Evolutionary conservation across 139 green algal species (phyloP).

Genomic region (Astrephomene gubernaculifera): DNA sequence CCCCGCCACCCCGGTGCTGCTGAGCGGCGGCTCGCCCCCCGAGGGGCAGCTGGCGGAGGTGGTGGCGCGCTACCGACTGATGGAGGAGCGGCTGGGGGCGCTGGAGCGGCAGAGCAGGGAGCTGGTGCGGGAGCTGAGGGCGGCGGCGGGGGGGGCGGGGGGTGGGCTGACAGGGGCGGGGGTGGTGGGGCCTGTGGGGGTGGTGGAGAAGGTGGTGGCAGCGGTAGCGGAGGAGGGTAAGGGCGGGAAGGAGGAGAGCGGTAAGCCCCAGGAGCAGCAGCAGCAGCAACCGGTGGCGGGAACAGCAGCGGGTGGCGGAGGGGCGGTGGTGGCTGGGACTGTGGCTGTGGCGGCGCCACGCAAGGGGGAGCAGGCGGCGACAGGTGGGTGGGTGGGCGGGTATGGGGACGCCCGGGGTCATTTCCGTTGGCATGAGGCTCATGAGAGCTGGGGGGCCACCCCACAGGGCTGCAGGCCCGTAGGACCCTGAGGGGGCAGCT

Average conservation of each 20-base stretch:
- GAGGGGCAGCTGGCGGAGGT: too few species aligned
- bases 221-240: background rate
- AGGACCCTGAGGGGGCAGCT: background rate
- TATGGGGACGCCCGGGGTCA: background rate
- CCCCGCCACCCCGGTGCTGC: background rate
- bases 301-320: background rate
- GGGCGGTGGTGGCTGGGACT: too few species aligned
- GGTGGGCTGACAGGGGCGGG: background rate
- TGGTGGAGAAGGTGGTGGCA: background rate
- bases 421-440: background rate
- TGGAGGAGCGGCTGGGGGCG: slow-evolving; percentile 16
- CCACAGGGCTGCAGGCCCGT: background rate
- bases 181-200: background rate
- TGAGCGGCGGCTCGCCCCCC: too few species aligned
- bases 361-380: slow-evolving; percentile 22
- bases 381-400: background rate
- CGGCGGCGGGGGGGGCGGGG: too few species aligned
- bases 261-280: too few species aligned
- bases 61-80: slow-evolving; percentile 27
- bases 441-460: background rate
- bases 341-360: background rate
- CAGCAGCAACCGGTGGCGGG: too few species aligned
- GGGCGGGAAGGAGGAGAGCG: too few species aligned
- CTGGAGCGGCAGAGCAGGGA: background rate
- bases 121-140: background rate